These are phyloP conservation scores for Drechslerella coelobrocha DNA, from an alignment of 2,329 filamentous ascomycete species.

Conservation along the genomic window DNA sequence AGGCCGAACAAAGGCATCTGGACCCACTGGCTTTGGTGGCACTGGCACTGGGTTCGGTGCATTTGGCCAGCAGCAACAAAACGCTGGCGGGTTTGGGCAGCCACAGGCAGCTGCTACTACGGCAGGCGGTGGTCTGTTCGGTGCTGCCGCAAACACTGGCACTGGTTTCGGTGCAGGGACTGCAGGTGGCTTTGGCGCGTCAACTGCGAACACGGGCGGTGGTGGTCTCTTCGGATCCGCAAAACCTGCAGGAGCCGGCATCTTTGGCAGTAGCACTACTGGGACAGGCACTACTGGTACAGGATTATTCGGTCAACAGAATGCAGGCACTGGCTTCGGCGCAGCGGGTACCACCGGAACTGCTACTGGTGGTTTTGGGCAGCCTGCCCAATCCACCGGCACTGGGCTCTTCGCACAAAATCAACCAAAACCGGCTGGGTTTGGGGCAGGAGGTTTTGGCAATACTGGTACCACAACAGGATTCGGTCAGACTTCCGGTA, in stretches of 20 bases:
- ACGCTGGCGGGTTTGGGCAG: conserved; percentile 34
- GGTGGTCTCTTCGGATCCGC: conserved; percentile 60
- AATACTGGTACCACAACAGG: conserved; percentile 45
- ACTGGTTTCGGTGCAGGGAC: conserved; percentile 51
- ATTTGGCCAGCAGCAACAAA: conserved; percentile 52
- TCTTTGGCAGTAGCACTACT: conserved; percentile 55
- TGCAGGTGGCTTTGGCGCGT: conserved; percentile 52
- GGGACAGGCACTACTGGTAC: conserved; percentile 55
- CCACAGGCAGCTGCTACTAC: conserved; percentile 22
- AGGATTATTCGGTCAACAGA: conserved; percentile 55
- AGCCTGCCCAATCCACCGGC: conserved; percentile 26
- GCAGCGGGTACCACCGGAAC: conserved; percentile 37
- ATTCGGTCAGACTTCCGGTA: conserved; percentile 55
- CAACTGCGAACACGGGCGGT: conserved; percentile 8
- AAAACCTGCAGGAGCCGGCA: conserved; percentile 54
- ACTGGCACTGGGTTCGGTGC: conserved; percentile 60
- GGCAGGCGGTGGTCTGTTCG: conserved; percentile 48
- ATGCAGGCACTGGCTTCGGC: conserved; percentile 53
- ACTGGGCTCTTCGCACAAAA: conserved; percentile 57
- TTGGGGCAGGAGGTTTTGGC: conserved; percentile 52
- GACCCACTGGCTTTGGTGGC: conserved; percentile 58
- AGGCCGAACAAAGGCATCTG: conserved; percentile 66
- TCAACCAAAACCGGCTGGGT: conserved; percentile 58
- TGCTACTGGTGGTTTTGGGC: conserved; percentile 25
- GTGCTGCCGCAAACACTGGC: conserved; percentile 54